Percentiles rank a stretch among this genome's conserved stretches.
These are phyloP conservation scores for Eucalyptus virginea DNA, from an alignment of 345 rosid species.

Conservation along the genomic window DNA sequence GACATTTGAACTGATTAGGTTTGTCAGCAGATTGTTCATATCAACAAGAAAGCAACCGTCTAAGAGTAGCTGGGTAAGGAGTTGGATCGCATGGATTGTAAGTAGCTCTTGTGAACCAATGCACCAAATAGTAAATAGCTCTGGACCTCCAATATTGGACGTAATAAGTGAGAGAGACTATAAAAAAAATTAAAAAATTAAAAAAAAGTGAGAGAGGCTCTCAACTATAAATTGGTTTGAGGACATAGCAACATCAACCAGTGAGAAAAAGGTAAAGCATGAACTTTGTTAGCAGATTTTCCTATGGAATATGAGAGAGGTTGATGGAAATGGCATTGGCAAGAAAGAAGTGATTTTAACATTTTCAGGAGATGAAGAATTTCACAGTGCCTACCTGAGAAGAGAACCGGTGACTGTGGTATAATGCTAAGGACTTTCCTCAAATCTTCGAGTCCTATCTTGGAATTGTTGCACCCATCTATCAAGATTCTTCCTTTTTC, in stretches of 20 bases:
- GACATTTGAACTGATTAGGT: not conserved
- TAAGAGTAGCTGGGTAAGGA: not conserved
- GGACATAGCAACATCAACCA: not conserved
- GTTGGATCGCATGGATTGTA: not conserved
- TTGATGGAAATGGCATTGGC: not conserved
- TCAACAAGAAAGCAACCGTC: not conserved
- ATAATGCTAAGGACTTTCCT: slow-evolving; percentile 77
- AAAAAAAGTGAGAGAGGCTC: too few species aligned
- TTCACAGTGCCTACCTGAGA: slow-evolving; percentile 32
- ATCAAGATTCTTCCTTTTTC: slow-evolving; percentile 75
- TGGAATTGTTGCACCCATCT: slow-evolving; percentile 52
- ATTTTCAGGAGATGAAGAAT: not conserved
- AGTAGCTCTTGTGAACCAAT: not conserved
- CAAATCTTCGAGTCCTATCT: slow-evolving; percentile 66
- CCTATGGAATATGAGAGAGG: not conserved
- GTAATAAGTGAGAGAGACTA: not conserved
- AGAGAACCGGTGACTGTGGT: slow-evolving; percentile 91
- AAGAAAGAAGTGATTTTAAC: not conserved
- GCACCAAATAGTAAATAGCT: not conserved
- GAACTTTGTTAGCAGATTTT: not conserved
- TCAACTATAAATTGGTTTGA: not conserved
- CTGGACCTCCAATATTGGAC: not conserved
- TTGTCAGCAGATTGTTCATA: not conserved
- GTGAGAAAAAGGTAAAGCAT: not conserved
- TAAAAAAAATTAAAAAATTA: too few species aligned